These are phyloP conservation scores for Phellinidium pouzarii DNA, from an alignment of 1,284 basidiomycete genomes.

Conservation along the genomic window DNA sequence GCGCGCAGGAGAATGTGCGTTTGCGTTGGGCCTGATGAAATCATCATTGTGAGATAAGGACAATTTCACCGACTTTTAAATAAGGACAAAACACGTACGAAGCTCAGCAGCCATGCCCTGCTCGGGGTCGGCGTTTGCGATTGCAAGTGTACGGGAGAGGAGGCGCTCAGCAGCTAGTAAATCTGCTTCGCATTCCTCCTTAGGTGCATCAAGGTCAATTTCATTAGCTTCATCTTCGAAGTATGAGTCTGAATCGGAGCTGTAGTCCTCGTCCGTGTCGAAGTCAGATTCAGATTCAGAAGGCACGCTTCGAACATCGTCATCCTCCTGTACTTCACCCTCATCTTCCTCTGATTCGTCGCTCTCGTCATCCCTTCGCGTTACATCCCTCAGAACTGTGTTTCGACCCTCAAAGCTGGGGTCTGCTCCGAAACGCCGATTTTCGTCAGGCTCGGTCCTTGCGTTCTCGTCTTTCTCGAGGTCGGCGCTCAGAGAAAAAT, in stretches of 20 bases:
- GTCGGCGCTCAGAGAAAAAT: constrained; percentile 24
- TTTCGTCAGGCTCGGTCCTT: constrained; percentile 17
- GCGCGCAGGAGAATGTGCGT: constrained; percentile 65
- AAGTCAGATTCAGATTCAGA: constrained; percentile 20
- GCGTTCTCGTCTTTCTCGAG: constrained; percentile 18
- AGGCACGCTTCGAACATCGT: too few species aligned
- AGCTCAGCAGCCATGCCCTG: constrained; percentile 56
- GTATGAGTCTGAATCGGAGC: constrained; percentile 21
- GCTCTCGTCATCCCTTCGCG: constrained; percentile 18
- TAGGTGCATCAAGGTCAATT: constrained; percentile 7
- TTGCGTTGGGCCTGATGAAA: constrained; percentile 51
- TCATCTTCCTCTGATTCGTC: constrained; percentile 20
- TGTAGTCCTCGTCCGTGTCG: constrained; percentile 22
- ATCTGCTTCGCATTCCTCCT: constrained; percentile 6
- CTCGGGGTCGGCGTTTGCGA: constrained; percentile 45
- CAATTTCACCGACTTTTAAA: neutral
- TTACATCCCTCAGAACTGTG: neutral
- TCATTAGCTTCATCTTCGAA: constrained; percentile 24
- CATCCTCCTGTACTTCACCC: constrained; percentile 22
- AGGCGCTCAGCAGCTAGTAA: constrained; percentile 46
- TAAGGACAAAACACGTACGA: constrained; percentile 31
- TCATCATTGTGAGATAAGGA: neutral
- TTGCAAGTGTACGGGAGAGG: constrained; percentile 54
- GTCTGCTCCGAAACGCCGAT: neutral
- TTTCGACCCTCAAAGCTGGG: too few species aligned